A percentile compares a stretch with the other conserved stretches of the same genome.
Conservation (phyloP, 2,329 filamentous ascomycete species). For the Penicillium sp. region DNA sequence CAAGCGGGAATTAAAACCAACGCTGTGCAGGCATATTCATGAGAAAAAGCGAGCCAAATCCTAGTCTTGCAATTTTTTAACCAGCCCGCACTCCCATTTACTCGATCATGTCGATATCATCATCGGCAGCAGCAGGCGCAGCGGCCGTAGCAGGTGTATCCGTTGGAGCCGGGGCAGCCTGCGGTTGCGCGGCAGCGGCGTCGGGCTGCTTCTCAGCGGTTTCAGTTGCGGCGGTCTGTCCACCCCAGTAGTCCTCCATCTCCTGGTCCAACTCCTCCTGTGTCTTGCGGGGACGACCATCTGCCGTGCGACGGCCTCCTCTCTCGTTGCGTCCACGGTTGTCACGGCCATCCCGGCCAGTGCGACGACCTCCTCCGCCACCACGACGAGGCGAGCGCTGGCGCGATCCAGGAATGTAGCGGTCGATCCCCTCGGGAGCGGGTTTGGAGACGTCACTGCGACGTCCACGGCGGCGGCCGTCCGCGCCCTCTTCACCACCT, state of each 20-base stretch:
- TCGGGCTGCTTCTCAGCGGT: slow-evolving; percentile 37
- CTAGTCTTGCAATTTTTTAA: neutral
- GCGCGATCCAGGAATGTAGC: slow-evolving; percentile 69
- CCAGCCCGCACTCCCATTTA: slow-evolving; percentile 29
- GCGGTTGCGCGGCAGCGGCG: slow-evolving; percentile 20
- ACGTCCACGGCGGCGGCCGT: slow-evolving; percentile 47
- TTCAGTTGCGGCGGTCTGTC: slow-evolving; percentile 38
- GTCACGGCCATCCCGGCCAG: slow-evolving; percentile 42
- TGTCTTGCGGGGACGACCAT: slow-evolving; percentile 50
- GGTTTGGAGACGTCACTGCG: slow-evolving; percentile 58
- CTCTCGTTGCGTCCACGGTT: slow-evolving; percentile 30
- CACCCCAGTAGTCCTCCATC: slow-evolving; percentile 90
- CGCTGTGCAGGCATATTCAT: neutral
- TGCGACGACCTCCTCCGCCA: slow-evolving; percentile 44
- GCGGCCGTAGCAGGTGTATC: slow-evolving; percentile 26
- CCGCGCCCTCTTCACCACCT: slow-evolving; percentile 35
- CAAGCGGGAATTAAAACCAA: neutral
- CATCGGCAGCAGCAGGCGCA: slow-evolving; percentile 38
- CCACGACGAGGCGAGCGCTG: slow-evolving; percentile 49
- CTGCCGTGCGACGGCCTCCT: slow-evolving; percentile 39
- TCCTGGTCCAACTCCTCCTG: slow-evolving; percentile 93
- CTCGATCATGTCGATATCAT: slow-evolving; percentile 73
- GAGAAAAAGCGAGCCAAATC: neutral
- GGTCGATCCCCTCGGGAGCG: slow-evolving; percentile 69
- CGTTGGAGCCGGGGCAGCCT: slow-evolving; percentile 36